Base-by-base conservation (phyloP, 78 protist species). In the Polysphondylium violaceum region DNA sequence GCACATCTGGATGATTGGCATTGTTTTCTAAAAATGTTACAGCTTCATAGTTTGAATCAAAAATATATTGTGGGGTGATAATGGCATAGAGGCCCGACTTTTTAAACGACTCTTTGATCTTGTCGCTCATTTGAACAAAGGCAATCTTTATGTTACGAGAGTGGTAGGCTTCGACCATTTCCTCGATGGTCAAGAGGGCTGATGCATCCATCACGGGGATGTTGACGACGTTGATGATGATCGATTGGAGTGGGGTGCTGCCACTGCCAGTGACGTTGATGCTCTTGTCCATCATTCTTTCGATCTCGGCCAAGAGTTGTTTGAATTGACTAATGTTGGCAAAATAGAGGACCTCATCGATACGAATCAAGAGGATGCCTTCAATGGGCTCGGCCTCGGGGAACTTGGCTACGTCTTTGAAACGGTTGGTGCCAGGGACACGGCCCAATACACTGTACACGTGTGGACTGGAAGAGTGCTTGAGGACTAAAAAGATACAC, bases 351-450 rank as follows among this genome's bases (percentile, higher is more conserved):
- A 78, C 72, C 23, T 88, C 94, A 61, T 88, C 94, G 43, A 88
- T 44, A 59, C 94, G 74, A 11, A 88, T 41, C 11, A 88, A 40
- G 38, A 88, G 76, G 14, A 88, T 75, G 19, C 94, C 94, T 74
- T 87, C 94, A 38, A 88, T 78, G 31, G 87, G 87, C 36, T 88
- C 88, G 68, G 87, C 79, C 11, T 88, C 94, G 21, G 89, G 94
- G 79, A 88, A 78, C 61, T 78, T 78, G 36, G 94, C 77, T 16
- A 88, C 94, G 27, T 88, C 87, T 67, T 88, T 73, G 77, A 76
- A 75, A 43, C 91, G 69, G 33, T 83, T 83, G 56, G 91, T 83
- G 2, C 79, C 79, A 16, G 91, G 91, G 17, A 83, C 91, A 38
- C 91, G 43, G 19, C 91, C 91, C 3, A 83, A 36, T 8, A 83